Evolutionary conservation across 192 early-diverging fungal genomes (phyloP).

Genomic region (Podila clonocystis): DNA sequence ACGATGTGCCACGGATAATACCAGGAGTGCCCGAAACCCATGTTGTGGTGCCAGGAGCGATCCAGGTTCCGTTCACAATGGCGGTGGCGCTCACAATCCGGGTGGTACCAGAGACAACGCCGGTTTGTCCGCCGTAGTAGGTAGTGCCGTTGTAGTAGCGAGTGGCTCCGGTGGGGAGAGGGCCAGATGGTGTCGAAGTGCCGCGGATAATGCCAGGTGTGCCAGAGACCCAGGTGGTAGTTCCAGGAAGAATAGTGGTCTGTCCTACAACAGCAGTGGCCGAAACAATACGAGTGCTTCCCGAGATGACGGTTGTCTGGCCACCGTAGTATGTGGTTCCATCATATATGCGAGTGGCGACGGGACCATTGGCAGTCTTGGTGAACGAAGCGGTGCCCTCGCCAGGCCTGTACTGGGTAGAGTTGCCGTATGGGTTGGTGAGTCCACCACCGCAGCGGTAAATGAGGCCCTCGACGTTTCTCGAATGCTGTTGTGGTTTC

Average conservation of each 20-base stretch:
- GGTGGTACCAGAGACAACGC: constrained; percentile 12
- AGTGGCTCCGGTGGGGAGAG: background rate
- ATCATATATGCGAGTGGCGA: background rate
- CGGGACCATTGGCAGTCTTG: background rate
- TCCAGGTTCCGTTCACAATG: constrained; percentile 13
- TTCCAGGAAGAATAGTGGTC: constrained; percentile 1
- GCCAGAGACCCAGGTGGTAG: constrained; percentile 6
- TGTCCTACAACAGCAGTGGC: background rate
- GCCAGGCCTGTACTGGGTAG: constrained; percentile 9
- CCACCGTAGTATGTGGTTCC: constrained; percentile 23
- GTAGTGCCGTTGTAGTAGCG: constrained; percentile 8
- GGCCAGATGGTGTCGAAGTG: background rate
- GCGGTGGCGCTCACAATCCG: background rate
- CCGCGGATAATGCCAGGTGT: constrained; percentile 2
- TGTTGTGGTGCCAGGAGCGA: constrained; percentile 5
- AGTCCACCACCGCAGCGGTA: constrained; percentile 8
- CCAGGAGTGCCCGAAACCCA: constrained; percentile 17
- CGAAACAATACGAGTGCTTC: constrained; percentile 15
- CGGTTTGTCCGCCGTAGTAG: constrained; percentile 13
- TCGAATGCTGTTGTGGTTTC: background rate
- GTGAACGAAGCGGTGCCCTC: background rate
- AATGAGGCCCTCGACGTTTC: constrained; percentile 25
- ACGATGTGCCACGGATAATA: constrained; percentile 8
- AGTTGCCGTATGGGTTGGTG: constrained; percentile 18
- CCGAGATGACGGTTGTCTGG: constrained; percentile 1